Evolutionary conservation across 495 filamentous ascomycete species (phyloP).

Genomic region (Cercophora samala): DNA sequence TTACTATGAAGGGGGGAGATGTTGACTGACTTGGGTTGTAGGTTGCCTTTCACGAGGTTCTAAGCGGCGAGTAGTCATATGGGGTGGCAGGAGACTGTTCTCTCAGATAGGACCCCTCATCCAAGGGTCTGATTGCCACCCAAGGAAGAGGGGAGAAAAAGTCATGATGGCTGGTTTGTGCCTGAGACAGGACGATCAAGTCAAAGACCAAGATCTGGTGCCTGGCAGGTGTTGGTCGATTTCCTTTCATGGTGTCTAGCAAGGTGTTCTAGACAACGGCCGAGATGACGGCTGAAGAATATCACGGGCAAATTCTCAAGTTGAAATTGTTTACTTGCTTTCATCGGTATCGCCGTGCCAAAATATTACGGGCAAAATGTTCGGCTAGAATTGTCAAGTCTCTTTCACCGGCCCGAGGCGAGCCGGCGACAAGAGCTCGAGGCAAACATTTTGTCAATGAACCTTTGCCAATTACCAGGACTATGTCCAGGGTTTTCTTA

Average conservation of each 20-base stretch:
- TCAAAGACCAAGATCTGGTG: neutral
- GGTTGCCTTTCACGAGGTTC: conserved; percentile 64
- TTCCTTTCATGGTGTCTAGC: neutral
- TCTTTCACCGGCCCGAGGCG: conserved; percentile 1
- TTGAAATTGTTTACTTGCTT: neutral
- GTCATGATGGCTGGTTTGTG: neutral
- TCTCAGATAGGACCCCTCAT: neutral
- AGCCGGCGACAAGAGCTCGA: neutral
- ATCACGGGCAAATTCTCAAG: neutral
- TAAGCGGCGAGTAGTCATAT: conserved; percentile 25
- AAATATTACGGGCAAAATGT: neutral
- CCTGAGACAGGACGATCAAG: neutral
- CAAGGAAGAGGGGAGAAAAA: neutral
- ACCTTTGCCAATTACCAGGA: neutral
- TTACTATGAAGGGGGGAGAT: neutral
- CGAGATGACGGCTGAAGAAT: neutral
- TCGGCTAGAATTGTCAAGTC: conserved; percentile 1
- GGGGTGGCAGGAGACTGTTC: neutral
- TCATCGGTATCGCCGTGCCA: neutral
- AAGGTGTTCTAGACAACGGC: neutral
- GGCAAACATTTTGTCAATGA: neutral
- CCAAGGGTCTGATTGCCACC: neutral
- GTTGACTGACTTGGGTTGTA: conserved; percentile 25
- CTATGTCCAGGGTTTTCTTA: neutral
- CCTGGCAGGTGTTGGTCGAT: neutral